Evolutionary conservation across 306 rosid genomes (phyloP), one percentile per base, ranked within the genome.

Genomic region (Chamaecrista fasciculata): DNA sequence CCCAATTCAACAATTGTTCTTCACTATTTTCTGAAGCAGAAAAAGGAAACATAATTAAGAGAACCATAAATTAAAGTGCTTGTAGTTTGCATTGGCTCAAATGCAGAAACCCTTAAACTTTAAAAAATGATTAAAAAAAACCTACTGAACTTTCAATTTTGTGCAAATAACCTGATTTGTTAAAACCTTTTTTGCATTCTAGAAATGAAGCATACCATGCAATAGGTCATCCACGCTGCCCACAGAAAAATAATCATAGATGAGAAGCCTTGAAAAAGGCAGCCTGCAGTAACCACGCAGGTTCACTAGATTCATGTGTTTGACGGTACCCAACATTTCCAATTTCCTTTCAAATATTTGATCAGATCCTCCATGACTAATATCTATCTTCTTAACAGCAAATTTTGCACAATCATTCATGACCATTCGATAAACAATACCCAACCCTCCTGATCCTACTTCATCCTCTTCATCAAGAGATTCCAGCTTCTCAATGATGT

Each of bases 251-350:
- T 79, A 91, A 58, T 91, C 96, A 63, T 87, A 89, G 79, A 95
- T 95, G 46, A 95, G 96, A 71, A 95, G 92, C 78, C 86, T 91
- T 49, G 99, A 85, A 72, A 89, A 43, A 20, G 95, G 97, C n/a
- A 95, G 90, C 83, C 87, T 84, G 91, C 97, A 91, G 77, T 95
- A 95, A 21, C 97, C 96, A 15, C 99, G 89, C 48, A 95, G 78
- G 67, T 89, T 89, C 24, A 89, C 99, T 36, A 95, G 74, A 73
- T 95, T 95, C 67, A 89, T 91, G 86, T 95, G 99, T 21, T 89
- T 81, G 68, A 91, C 85, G 81, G 95, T 91, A 28, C 99, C 99
- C 80, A 95, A 79, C 34, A 95, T 89, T 82, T 91, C 99, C 25
- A 95, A 73, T 73, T 95, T 92, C 70, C 99, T 85, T 82, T 95